These are phyloP conservation scores for Phaseolus lunatus DNA, from an alignment of 306 rosid species.

Conservation along the genomic window DNA sequence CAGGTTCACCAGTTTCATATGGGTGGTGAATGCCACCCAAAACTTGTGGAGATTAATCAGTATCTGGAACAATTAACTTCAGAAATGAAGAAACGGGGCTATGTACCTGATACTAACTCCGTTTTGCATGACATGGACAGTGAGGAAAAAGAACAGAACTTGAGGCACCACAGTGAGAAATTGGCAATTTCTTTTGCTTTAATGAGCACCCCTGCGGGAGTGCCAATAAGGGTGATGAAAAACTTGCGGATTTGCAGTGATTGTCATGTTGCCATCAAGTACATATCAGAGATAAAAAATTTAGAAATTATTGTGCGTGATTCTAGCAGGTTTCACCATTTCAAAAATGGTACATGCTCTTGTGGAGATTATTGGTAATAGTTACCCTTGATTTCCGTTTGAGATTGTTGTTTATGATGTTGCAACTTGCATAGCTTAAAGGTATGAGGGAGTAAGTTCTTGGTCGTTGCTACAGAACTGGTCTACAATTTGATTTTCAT, in stretches of 20 bases:
- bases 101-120: slow-evolving; percentile 74
- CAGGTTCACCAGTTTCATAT: slow-evolving; percentile 69
- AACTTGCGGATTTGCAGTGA: slow-evolving; percentile 76
- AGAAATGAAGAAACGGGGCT: slow-evolving; percentile 81
- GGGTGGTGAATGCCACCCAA: slow-evolving; percentile 71
- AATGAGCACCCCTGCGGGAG: slow-evolving; percentile 62
- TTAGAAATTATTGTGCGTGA: slow-evolving; percentile 71
- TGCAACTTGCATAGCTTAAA: slow-evolving; percentile 21
- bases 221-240: slow-evolving; percentile 87
- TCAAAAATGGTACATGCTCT: slow-evolving; percentile 76
- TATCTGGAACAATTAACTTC: slow-evolving; percentile 73
- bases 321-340: slow-evolving; percentile 88
- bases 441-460: slow-evolving; percentile 41
- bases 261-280: slow-evolving; percentile 83
- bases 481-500: too few relatives aligned
- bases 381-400: slow-evolving; percentile 23
- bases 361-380: slow-evolving; percentile 84
- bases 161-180: slow-evolving; percentile 87
- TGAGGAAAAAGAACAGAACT: slow-evolving; percentile 83
- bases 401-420: slow-evolving; percentile 23
- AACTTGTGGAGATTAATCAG: slow-evolving; percentile 59
- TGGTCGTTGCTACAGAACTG: slow-evolving; percentile 21
- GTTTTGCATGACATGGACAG: slow-evolving; percentile 89
- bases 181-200: slow-evolving; percentile 85
- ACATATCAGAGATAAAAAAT: slow-evolving; percentile 64